Evolutionary conservation across 441 rosid species (phyloP), one percentile per base, ranked within the genome.

Genomic region (Euphorbia celastroides): DNA sequence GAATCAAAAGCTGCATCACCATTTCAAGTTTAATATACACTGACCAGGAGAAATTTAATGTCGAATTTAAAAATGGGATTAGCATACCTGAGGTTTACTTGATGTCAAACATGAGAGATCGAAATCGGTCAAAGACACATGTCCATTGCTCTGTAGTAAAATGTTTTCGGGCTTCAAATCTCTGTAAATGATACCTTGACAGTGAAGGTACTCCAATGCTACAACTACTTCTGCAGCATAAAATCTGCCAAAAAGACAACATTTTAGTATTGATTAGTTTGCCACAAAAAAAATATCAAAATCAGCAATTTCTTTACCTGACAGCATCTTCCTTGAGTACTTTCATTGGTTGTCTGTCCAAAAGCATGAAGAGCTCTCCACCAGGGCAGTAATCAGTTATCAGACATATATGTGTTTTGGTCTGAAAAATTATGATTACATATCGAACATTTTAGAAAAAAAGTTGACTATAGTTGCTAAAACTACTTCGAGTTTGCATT

Each of bases 151-250:
- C 72, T 88, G 97, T 63, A 94, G 86, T 54, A 94, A 69, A 60
- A 92, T 86, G 62, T 92, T 94, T 79, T 94, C 99, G 0, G 99
- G 99, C 78, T 94, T 94, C 41, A 94, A 79, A 58, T 94, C 99
- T 58, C 98, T 81, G 86, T 94, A 94, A 48, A 94, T 92, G 54
- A 94, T 34, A 86, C 99, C 99, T 87, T 89, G 97, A 68, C 87
- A 94, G 74, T 94, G 99, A 82, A 94, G 99, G 79, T 92, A 94
- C 80, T 92, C 99, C 74, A 94, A 77, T 70, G 97, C 96, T 71
- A 89, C 80, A 44, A 94, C 78, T 27, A 94, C 97, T 72, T 94
- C 88, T 12, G 92, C 97, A 23, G 93, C 96, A 68, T 88, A 94
- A 79, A 94, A 94, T 77, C 99, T 92, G 72, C 68, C 71, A 74